These are phyloP conservation scores for Cardamine resedifolia DNA, from an alignment of 345 rosid genomes.

Conservation along the genomic window DNA sequence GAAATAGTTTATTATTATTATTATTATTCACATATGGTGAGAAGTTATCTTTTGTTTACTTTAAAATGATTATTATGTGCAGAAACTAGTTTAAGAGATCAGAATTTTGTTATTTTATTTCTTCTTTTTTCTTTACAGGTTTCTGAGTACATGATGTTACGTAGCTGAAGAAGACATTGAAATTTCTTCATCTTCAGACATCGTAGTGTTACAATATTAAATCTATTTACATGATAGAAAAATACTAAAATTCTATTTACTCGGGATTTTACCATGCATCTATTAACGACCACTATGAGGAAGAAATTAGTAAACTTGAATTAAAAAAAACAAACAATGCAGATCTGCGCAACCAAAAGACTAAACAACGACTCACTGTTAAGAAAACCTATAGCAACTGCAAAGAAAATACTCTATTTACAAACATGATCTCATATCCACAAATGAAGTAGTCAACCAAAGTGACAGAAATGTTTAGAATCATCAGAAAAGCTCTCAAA, in stretches of 20 bases:
- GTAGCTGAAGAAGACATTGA: background rate
- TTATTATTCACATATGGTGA: background rate
- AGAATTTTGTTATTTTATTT: background rate
- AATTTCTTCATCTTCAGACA: background rate
- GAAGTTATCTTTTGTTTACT: background rate
- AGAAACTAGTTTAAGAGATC: constrained; percentile 17
- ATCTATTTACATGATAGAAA: too few relatives aligned
- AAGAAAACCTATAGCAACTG: background rate
- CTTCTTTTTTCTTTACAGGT: background rate
- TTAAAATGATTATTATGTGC: constrained; percentile 12
- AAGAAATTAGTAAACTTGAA: background rate
- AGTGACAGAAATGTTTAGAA: background rate
- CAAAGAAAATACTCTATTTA: constrained; percentile 24
- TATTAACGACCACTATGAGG: background rate
- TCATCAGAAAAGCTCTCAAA: constrained; percentile 12
- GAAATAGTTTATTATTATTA: background rate
- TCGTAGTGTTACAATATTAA: background rate
- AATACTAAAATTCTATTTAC: background rate
- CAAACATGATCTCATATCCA: constrained; percentile 23
- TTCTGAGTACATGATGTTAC: background rate
- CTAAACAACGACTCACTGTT: background rate
- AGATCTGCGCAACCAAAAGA: background rate
- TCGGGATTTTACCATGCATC: background rate
- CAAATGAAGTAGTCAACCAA: constrained; percentile 33
- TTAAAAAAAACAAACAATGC: background rate